These are phyloP conservation scores for Candida maris DNA, from an alignment of 805 yeast genomes.

Conservation along the genomic window DNA sequence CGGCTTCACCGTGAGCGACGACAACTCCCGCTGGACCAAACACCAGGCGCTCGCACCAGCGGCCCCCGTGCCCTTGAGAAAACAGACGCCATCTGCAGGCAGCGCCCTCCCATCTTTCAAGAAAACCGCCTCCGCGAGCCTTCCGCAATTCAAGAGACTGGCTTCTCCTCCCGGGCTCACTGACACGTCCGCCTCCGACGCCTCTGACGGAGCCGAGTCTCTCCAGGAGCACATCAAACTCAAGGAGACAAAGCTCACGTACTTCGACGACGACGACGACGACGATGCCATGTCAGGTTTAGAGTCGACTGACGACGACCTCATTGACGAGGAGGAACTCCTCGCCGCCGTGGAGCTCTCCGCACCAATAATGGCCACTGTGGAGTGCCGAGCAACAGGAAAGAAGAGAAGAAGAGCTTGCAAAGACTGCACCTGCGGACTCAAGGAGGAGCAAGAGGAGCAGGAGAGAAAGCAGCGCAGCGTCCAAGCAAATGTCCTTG, in stretches of 20 bases:
- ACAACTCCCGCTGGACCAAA: conserved; percentile 50
- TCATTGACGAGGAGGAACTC: conserved; percentile 57
- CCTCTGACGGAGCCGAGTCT: conserved; percentile 33
- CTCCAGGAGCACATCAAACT: conserved; percentile 42
- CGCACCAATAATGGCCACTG: conserved; percentile 49
- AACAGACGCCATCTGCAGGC: neutral
- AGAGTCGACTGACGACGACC: conserved; percentile 35
- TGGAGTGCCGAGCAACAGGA: conserved; percentile 45
- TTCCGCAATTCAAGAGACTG: conserved; percentile 31
- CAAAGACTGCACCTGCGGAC: conserved; percentile 97
- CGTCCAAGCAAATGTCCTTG: conserved; percentile 43
- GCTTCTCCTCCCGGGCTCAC: conserved; percentile 38
- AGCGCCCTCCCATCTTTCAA: conserved; percentile 1
- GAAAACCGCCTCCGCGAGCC: conserved; percentile 1
- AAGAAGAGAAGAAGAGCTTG: conserved; percentile 86
- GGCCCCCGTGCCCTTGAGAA: conserved; percentile 21
- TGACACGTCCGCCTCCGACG: conserved; percentile 43
- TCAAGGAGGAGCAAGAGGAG: conserved; percentile 79
- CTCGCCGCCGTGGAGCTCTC: conserved; percentile 30
- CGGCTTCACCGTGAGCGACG: conserved; percentile 51
- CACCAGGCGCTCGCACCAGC: conserved; percentile 32
- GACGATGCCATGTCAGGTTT: conserved; percentile 26
- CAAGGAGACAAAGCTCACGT: conserved; percentile 47
- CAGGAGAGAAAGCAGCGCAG: conserved; percentile 46
- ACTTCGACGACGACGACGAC: conserved; percentile 43